These are phyloP conservation scores for Penicillium frequentans DNA, from an alignment of 2,329 filamentous ascomycete genomes.

Conservation along the genomic window DNA sequence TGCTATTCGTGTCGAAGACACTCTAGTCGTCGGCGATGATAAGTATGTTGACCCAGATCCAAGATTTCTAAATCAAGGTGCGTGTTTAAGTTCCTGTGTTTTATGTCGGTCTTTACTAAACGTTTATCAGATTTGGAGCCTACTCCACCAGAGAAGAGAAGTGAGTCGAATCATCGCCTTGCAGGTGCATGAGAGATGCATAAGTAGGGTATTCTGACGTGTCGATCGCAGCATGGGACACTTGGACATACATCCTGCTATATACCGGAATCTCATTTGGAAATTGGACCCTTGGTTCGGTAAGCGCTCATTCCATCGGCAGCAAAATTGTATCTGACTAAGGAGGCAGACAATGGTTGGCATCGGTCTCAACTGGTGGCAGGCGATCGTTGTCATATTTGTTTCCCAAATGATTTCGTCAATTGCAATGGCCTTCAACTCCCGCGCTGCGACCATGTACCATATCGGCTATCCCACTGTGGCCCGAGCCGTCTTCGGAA, in stretches of 20 bases:
- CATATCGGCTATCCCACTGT: neutral
- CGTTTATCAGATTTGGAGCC: neutral
- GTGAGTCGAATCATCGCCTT: neutral
- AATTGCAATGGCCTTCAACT: neutral
- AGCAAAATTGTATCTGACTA: too few species aligned
- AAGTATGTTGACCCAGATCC: neutral
- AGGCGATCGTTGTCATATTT: neutral
- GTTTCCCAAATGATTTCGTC: neutral
- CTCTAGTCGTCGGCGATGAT: neutral
- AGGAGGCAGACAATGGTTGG: neutral
- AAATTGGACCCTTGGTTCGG: neutral
- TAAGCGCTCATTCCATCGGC: neutral
- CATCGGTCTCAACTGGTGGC: neutral
- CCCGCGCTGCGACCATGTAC: neutral
- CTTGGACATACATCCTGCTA: neutral
- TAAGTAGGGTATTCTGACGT: neutral
- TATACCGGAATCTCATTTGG: neutral
- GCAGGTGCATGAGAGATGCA: neutral
- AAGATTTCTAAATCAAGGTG: neutral
- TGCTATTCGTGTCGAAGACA: neutral
- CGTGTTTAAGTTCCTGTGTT: neutral
- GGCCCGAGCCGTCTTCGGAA: neutral
- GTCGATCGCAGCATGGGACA: neutral
- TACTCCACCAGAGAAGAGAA: neutral
- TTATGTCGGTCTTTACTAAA: neutral